phyloP scores from a whole-genome alignment of 306 rosid genomes.

The Senna tora region DNA sequence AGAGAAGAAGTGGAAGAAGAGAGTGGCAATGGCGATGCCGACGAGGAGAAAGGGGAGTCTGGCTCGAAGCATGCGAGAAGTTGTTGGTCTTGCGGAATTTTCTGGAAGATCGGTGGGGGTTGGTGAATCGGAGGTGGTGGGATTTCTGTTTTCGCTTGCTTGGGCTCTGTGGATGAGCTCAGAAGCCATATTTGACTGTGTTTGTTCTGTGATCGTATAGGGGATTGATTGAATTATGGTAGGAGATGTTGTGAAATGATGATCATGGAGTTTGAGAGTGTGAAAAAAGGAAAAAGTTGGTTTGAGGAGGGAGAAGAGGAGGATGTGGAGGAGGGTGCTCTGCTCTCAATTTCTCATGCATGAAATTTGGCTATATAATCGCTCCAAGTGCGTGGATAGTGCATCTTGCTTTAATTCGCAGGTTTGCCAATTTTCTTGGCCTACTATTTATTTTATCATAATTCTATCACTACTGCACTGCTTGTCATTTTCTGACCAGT shows the following conservation, averaged over 20 bases:
- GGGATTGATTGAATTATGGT: neutral
- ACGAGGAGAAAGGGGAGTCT: slow-evolving; percentile 39
- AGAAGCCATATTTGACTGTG: slow-evolving; percentile 34
- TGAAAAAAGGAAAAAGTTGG: neutral
- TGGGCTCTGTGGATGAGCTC: slow-evolving; percentile 57
- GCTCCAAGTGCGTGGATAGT: slow-evolving; percentile 45
- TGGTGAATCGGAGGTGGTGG: neutral
- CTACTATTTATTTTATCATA: neutral
- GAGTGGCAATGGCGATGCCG: slow-evolving; percentile 36
- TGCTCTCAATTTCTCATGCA: slow-evolving; percentile 52
- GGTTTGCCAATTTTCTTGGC: neutral
- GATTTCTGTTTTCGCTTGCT: slow-evolving; percentile 4
- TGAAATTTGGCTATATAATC: slow-evolving; percentile 64
- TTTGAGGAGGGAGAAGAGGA: neutral
- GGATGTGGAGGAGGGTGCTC: neutral
- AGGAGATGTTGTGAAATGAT: neutral
- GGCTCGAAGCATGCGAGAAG: neutral
- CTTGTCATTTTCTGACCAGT: neutral
- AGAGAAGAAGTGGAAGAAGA: slow-evolving; percentile 50
- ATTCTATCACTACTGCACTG: neutral
- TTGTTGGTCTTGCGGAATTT: slow-evolving; percentile 15
- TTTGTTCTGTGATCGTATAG: neutral
- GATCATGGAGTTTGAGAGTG: neutral
- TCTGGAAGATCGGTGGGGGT: neutral
- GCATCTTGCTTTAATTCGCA: slow-evolving; percentile 16